Base-by-base conservation (phyloP, 2,329 filamentous ascomycete genomes). In the Colletotrichum shisoi region DNA sequence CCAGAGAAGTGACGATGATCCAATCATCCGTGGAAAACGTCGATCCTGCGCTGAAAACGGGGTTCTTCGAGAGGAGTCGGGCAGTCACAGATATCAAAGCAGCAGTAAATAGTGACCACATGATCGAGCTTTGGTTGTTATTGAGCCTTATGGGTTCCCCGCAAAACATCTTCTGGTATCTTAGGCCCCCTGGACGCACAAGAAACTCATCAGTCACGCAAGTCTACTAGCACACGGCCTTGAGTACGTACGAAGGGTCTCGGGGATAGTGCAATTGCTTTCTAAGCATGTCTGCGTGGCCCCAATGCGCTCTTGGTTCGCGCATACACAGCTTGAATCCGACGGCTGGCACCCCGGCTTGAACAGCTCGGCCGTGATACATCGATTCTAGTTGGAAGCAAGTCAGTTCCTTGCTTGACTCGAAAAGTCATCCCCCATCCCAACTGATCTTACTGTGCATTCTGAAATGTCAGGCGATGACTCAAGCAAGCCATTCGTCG, bases 51-150 rank as follows among this genome's bases (percentile, higher is more conserved):
- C 24, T 15, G 9, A 49, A 12, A 9, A 31, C 8, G 12, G 46
- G 1, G 8, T 31, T 27, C 27, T 49, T 49, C 4, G 24, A 7
- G 4, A 49, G 46, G 4, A 49, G 24, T 3, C 46, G 46, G 2
- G 24, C 21, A 17, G 21, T 49, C 5, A 49, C 46, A 3, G 46
- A 49, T 27, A 49, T 27, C 12, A 31, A 17, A 49, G 46, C 21
- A 17, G 46, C 46, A 9, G 46, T 49, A 49, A 24, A 49, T 4
- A 49, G 21, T 17, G 46, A 31, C 46, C 46, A 49, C 46, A 49
- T 49, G 0, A 49, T 49, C 21, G 46, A 24, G 46, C 46, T 49
- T 19, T 49, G 46, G 46, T 49, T n/a, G 24, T 21, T 31, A 31
- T 49, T 49, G 46, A 31, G 46, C 31, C 21, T 49, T 8, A 49